Base-by-base conservation (phyloP, 1,284 basidiomycete species). In the Somion occarium region DNA sequence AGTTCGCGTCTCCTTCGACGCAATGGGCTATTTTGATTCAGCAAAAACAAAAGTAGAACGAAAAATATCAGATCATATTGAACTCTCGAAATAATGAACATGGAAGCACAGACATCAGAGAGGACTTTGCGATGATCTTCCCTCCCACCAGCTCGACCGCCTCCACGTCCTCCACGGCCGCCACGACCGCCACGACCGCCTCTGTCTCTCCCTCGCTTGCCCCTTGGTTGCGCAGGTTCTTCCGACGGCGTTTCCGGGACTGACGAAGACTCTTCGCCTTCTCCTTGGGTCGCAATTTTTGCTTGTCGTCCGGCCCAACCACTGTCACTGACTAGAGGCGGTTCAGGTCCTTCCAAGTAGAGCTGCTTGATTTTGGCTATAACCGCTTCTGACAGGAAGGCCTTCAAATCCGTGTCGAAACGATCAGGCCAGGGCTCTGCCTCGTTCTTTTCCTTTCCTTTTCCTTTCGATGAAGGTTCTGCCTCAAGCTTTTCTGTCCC, bases 1-100 rank as follows among this genome's bases (percentile, higher is more conserved):
- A 1, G 91, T 92, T 24, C 96, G 82, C 7, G 80, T 82, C 24
- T 82, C 78, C 69, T 98, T 98, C 20, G 84, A 86, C 22, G 76
- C 66, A 41, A 99, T 92, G 7, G 89, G 83, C 88, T 96, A 67
- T 25, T 39, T 50, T 46, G 51, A 57, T 34, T 38, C 51, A 46
- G 43, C 43, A 24, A 22, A 43, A 5, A 5, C 19, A 15, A 22
- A 22, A 39, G 24, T 38, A 39, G 15, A 38, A 24, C 19, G 37
- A 19, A 41, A 39, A 43, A 46, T 45, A 58, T 63, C 54, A 59
- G 53, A 59, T 48, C 51, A 59, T 19, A 56, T 55, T 58, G 25
- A 12, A 2, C 53, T 44, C 51, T 49, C 45, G 57, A 51, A 30
- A 49, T 27, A 46, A 49, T 27, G 46, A 44, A 61, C 37, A 49